Evolutionary conservation across 2,329 filamentous ascomycete species (phyloP), one percentile per base, ranked within the genome.

Genomic region (Aspergillus aculeatus): DNA sequence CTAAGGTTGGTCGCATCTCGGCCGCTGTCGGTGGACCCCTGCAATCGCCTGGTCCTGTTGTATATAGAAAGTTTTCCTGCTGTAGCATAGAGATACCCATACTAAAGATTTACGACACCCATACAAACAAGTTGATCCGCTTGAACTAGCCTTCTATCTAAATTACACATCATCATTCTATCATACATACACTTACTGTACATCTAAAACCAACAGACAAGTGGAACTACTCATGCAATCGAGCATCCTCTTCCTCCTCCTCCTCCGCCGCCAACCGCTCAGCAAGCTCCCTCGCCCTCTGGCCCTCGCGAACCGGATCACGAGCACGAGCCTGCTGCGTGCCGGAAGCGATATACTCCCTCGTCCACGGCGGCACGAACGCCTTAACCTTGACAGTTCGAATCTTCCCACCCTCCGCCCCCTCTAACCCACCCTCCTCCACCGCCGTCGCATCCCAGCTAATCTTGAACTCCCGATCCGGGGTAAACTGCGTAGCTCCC

Each of bases 321-420:
- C 69, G 66, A 26, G 55, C 64, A 50, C 63, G 57, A 29, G 56
- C 64, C n/a, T 63, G 57, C n/a, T 62, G 63, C 66, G 76, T 73
- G 67, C 78, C 64, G 65, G 73, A 64, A 50, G 72, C 41, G 64
- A 78, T 72, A 75, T 79, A 74, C 68, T 81, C 66, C 60, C 79
- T 77, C 21, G 83, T 76, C 94, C 94, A 98, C 47, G 86, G 81
- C 0, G 93, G 92, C 67, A 97, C 87, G 75, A 96, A 90, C 0
- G 94, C 91, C 79, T 90, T 92, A 38, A 92, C 70, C 66, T 82
- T 84, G 16, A 85, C 78, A 49, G 81, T 80, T 50, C 77, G 73
- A 11, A 70, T 68, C 32, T 70, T 29, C 7, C 6, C 26, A 7
- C 26, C 7, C 26, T 10, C 26, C 7, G 7, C 7, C 26, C 26